These are phyloP conservation scores for Metschnikowia cubensis DNA, from an alignment of 805 yeast species.

Conservation along the genomic window DNA sequence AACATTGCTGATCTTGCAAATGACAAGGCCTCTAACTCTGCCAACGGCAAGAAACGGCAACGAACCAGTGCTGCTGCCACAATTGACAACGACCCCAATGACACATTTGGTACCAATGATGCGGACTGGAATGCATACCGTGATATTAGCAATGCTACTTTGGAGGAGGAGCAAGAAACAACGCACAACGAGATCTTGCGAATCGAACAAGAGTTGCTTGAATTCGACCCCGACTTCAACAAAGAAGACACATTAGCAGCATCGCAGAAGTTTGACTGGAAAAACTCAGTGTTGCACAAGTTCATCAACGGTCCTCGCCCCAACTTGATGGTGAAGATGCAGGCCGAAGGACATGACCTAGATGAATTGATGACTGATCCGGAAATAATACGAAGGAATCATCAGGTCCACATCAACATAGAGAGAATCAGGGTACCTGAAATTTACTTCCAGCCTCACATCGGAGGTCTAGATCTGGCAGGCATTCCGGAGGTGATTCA, in stretches of 20 bases:
- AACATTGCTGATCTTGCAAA: conserved; percentile 82
- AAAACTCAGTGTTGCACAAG: conserved; percentile 70
- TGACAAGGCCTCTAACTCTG: conserved; percentile 51
- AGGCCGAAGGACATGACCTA: conserved; percentile 37
- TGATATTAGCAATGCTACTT: conserved; percentile 70
- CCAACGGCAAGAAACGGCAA: conserved; percentile 44
- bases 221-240: conserved; percentile 80
- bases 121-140: conserved; percentile 93
- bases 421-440: conserved; percentile 94
- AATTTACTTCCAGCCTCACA: conserved; percentile 84
- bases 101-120: conserved; percentile 91
- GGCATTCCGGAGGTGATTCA: conserved; percentile 80
- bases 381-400: conserved; percentile 78
- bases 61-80: conserved; percentile 48
- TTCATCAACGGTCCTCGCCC: conserved; percentile 89
- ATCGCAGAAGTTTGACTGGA: conserved; percentile 75
- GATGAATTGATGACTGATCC: conserved; percentile 44
- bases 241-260: conserved; percentile 78
- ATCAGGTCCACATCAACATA: conserved; percentile 85
- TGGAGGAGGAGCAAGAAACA: conserved; percentile 77
- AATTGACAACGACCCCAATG: conserved; percentile 87
- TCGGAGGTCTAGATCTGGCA: conserved; percentile 94
- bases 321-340: conserved; percentile 55
- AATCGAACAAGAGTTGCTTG: conserved; percentile 72
- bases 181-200: conserved; percentile 56